These are phyloP conservation scores for Echeveria elegans DNA, from an alignment of 164 flowering plant genomes.

Conservation along the genomic window DNA sequence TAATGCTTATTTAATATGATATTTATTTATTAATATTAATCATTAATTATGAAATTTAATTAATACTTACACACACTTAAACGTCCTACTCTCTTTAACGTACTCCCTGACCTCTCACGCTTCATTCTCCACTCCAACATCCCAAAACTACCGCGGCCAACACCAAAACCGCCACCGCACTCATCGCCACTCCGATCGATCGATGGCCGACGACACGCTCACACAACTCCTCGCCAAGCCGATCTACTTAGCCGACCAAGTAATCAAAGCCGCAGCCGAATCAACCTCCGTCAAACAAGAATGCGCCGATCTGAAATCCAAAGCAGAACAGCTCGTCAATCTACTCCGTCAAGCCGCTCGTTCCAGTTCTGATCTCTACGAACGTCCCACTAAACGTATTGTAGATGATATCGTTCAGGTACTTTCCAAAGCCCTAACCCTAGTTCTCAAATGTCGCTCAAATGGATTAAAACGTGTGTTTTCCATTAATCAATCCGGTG, in stretches of 20 bases:
- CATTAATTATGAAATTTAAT: too few species aligned
- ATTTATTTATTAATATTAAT: too few species aligned
- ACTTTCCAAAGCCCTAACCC: background rate
- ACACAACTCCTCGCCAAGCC: background rate
- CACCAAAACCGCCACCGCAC: too few species aligned
- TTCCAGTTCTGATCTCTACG: background rate
- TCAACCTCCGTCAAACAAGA: background rate
- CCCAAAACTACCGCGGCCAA: too few species aligned
- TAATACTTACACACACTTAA: too few species aligned
- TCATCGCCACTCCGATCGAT: background rate
- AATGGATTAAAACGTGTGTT: background rate
- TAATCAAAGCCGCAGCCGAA: background rate
- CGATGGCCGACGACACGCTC: background rate
- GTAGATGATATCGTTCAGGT: background rate
- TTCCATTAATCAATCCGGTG: background rate
- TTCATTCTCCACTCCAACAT: too few species aligned
- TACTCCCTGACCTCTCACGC: too few species aligned
- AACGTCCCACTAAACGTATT: background rate
- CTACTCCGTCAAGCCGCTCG: background rate
- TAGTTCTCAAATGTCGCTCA: background rate
- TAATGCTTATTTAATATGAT: too few species aligned
- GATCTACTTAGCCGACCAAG: background rate
- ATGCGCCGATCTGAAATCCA: background rate
- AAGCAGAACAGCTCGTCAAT: background rate
- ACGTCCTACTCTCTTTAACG: too few species aligned